Conservation (phyloP, 2,329 filamentous ascomycete species). For the Phoma sp. region DNA sequence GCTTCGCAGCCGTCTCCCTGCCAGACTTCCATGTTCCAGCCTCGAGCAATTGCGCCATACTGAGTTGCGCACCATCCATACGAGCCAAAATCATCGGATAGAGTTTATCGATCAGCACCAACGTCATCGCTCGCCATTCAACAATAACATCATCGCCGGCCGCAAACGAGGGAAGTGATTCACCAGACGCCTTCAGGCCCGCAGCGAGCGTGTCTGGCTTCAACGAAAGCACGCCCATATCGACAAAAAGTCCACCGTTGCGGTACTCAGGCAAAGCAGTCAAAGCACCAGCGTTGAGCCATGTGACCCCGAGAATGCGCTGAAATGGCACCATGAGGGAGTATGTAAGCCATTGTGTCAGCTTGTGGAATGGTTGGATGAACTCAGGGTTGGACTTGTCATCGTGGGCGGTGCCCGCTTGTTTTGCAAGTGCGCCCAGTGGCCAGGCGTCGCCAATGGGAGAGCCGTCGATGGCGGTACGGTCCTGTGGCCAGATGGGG, state of each 20-base stretch:
- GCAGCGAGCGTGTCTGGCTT: conserved; percentile 70
- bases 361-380: conserved; percentile 87
- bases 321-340: conserved; percentile 92
- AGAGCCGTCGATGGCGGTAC: conserved; percentile 81
- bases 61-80: conserved; percentile 70
- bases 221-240: conserved; percentile 79
- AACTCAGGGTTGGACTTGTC: conserved; percentile 64
- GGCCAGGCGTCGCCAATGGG: conserved; percentile 93
- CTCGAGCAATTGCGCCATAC: conserved; percentile 84
- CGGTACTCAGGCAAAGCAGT: conserved; percentile 92
- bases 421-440: conserved; percentile 75
- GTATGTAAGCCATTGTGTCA: conserved; percentile 94
- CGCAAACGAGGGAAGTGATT: conserved; percentile 72
- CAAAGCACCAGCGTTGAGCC: conserved; percentile 80
- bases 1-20: conserved; percentile 30
- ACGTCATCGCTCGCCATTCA: conserved; percentile 75
- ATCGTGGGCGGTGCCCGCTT: conserved; percentile 54
- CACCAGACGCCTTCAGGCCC: conserved; percentile 70
- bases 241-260: conserved; percentile 86
- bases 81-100: conserved; percentile 72
- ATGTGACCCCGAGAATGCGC: conserved; percentile 78
- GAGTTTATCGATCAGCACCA: conserved; percentile 74
- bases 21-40: conserved; percentile 87
- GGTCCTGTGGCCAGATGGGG: conserved; percentile 84
- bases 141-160: conserved; percentile 77